Evolutionary conservation across 768 basidiomycete species (phyloP).

Genomic region (Tricholoma terreum): DNA sequence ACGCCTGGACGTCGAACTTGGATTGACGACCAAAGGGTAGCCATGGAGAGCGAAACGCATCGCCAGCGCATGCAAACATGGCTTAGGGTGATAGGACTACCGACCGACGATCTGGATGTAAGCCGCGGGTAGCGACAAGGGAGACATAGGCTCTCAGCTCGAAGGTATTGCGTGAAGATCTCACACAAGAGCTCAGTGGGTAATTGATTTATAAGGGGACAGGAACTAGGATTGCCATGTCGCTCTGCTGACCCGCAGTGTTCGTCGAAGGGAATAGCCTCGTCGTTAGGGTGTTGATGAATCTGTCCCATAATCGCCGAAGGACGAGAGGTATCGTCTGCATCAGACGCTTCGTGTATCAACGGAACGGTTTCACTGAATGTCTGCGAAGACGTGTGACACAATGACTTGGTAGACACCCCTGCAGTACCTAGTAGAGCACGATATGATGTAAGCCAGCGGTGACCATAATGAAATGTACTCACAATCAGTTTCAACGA

Average conservation of each 20-base stretch:
- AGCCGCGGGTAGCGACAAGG: not conserved
- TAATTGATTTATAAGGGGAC: not conserved
- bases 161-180: not conserved
- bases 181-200: slow-evolving; percentile 1
- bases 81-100: not conserved
- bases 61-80: slow-evolving; percentile 1
- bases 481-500: not conserved
- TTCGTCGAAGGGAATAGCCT: not conserved
- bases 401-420: too few species aligned
- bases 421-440: not conserved
- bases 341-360: not conserved
- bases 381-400: too few species aligned
- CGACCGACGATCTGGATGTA: not conserved
- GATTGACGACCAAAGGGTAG: not conserved
- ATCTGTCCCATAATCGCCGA: not conserved
- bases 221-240: not conserved
- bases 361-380: not conserved
- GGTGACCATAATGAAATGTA: not conserved
- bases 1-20: not conserved
- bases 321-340: not conserved
- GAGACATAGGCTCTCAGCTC: not conserved
- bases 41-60: not conserved
- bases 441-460: not conserved
- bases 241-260: not conserved
- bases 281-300: not conserved